phyloP scores from a whole-genome alignment of 1,284 basidiomycete species.

The Ganoderma lingzhi region DNA sequence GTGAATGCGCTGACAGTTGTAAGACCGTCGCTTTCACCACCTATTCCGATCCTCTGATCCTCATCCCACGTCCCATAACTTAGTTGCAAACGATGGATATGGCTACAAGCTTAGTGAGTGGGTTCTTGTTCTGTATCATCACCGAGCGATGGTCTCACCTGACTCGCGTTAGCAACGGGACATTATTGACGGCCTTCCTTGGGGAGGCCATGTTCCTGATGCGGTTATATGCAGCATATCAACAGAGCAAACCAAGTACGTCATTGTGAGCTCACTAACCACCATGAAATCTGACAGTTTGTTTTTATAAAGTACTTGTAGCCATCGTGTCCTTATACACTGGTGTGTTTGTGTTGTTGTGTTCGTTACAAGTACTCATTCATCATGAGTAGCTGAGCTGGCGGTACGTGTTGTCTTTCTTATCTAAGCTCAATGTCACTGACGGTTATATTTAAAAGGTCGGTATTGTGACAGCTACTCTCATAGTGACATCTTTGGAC shows the following conservation, averaged over 20 bases:
- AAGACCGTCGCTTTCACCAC: neutral
- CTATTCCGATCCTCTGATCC: neutral
- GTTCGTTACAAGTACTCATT: neutral
- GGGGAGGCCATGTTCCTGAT: constrained; percentile 28
- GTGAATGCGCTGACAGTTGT: neutral
- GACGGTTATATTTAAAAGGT: neutral
- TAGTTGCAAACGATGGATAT: constrained; percentile 7
- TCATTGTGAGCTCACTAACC: neutral
- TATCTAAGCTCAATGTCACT: neutral
- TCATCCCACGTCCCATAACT: neutral
- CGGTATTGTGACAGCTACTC: constrained; percentile 9
- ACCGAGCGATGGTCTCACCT: neutral
- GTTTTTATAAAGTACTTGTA: constrained; percentile 8
- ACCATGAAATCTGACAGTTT: neutral
- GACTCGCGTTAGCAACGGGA: constrained; percentile 15
- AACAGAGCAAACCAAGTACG: constrained; percentile 19
- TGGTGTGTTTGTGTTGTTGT: constrained; percentile 6
- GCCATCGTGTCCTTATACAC: constrained; percentile 15
- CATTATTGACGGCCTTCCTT: constrained; percentile 18
- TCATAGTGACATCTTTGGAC: constrained; percentile 8
- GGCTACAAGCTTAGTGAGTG: constrained; percentile 20
- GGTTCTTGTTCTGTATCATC: neutral
- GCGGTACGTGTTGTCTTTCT: neutral
- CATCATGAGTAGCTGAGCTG: neutral
- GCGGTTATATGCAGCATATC: constrained; percentile 28